Evolutionary conservation across 2,329 filamentous ascomycete genomes (phyloP), one percentile per base, ranked within the genome.

Genomic region (Xylaria multiplex): DNA sequence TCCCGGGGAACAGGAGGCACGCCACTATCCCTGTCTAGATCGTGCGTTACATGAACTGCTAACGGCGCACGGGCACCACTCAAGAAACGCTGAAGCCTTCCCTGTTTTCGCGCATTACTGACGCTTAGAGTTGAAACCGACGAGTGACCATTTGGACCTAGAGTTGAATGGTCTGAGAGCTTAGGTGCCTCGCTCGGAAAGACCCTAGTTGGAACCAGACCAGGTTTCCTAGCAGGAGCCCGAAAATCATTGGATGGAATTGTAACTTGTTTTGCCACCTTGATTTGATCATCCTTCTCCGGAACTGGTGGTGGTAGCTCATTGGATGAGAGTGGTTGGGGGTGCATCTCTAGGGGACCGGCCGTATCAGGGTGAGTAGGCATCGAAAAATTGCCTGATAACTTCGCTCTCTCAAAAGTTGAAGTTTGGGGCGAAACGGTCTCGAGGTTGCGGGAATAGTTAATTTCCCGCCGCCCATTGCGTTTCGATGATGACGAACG

Each of bases 401-500:
- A 32, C 14, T 63, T 63, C 27, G 14, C 27, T 32, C 54, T 46
- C 19, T 59, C 37, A 4, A 46, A 54, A 42, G 45, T 22, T n/a
- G 48, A 13, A 40, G 4, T 30, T 9, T 66, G 56, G 1, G 52
- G 53, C 0, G 63, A 57, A 49, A 62, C 62, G 22, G 59, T 19
- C 16, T 70, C 67, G n/a, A 43, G 22, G 14, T 60, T 69, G 19
- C 59, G 62, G 61, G 40, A 6, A 56, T 59, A 55, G 7, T 74
- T 71, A 63, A 73, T 76, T 19, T 78, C 76, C 1, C 65, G 55
- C 1, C 66, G 59, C 24, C 72, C 65, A 2, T 72, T 71, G 11
- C 73, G 64, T 65, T 77, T 80, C 8, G 75, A 72, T 24, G 79
- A 77, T 59, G 85, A 80, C 0, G 86, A 88, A 45, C 84, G 81